Percentiles rank a stretch among this genome's conserved stretches.
These are phyloP conservation scores for Stropharia rugosoannulata DNA, from an alignment of 768 basidiomycete species.

Conservation along the genomic window DNA sequence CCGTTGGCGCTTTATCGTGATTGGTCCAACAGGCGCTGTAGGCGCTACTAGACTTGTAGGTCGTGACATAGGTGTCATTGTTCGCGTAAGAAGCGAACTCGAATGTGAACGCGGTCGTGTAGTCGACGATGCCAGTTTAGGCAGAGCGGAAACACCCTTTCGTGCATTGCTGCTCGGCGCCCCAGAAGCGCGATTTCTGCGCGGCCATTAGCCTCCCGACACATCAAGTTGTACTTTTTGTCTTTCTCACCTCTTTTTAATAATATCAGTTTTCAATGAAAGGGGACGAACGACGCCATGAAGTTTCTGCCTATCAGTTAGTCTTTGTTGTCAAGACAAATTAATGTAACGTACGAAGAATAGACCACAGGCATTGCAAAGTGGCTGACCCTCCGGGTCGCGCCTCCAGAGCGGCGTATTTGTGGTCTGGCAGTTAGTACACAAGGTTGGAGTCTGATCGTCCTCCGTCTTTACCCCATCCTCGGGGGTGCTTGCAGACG, in stretches of 20 bases:
- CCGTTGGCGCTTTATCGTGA: conserved; percentile 77
- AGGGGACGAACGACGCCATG: conserved; percentile 94
- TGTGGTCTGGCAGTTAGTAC: conserved; percentile 94
- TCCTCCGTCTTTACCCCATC: conserved; percentile 52
- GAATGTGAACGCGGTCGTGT: conserved; percentile 76
- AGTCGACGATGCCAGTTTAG: conserved; percentile 75
- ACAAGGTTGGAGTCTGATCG: conserved; percentile 76
- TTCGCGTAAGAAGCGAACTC: conserved; percentile 48
- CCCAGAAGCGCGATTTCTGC: conserved; percentile 81
- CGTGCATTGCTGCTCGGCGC: conserved; percentile 64
- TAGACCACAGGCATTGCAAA: conserved; percentile 56
- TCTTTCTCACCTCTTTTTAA: conserved; percentile 81
- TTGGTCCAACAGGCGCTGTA: conserved; percentile 24
- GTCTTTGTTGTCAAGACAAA: background rate
- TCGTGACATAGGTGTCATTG: conserved; percentile 28
- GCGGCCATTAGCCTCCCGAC: background rate
- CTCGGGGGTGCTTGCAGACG: conserved; percentile 71
- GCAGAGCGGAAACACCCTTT: conserved; percentile 59
- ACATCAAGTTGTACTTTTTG: background rate
- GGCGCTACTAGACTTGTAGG: conserved; percentile 22
- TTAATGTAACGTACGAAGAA: conserved; percentile 15
- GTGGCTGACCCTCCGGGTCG: conserved; percentile 89
- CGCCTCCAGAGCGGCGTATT: conserved; percentile 93
- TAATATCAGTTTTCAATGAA: conserved; percentile 95
- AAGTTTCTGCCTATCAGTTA: conserved; percentile 64